Evolutionary conservation across 2,329 filamentous ascomycete genomes (phyloP).

Genomic region (Hypoxylon sp.): DNA sequence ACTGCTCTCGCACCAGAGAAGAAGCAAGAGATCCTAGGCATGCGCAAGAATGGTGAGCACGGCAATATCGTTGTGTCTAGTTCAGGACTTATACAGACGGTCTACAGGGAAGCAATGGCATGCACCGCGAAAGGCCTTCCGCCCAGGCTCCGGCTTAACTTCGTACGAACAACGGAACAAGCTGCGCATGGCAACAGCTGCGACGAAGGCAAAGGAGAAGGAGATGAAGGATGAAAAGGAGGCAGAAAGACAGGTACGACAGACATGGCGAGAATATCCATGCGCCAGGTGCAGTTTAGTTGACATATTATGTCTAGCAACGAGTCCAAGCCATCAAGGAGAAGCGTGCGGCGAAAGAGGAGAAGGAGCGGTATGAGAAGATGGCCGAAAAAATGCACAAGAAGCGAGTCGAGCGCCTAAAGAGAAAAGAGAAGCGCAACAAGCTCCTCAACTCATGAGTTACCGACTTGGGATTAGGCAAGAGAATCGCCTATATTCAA

Average conservation of each 20-base stretch:
- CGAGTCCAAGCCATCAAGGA: constrained; percentile 86
- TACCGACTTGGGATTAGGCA: not conserved
- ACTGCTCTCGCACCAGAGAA: constrained; percentile 55
- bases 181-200: constrained; percentile 76
- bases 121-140: constrained; percentile 84
- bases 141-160: constrained; percentile 82
- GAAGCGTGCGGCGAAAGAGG: constrained; percentile 88
- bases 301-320: constrained; percentile 64
- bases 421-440: constrained; percentile 96
- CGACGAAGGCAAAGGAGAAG: constrained; percentile 93
- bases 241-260: constrained; percentile 80
- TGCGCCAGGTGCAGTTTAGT: not conserved
- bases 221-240: constrained; percentile 98
- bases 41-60: constrained; percentile 85
- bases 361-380: constrained; percentile 92
- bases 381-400: constrained; percentile 98
- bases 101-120: constrained; percentile 94
- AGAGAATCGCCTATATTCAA: constrained; percentile 18
- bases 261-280: constrained; percentile 14
- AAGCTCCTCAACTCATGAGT: constrained; percentile 79
- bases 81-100: constrained; percentile 20
- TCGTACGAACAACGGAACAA: constrained; percentile 84
- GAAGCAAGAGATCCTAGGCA: constrained; percentile 67
- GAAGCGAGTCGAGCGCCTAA: constrained; percentile 93
- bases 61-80: constrained; percentile 2